These are phyloP conservation scores for Apiospora marii DNA, from an alignment of 2,329 filamentous ascomycete genomes.

Conservation along the genomic window DNA sequence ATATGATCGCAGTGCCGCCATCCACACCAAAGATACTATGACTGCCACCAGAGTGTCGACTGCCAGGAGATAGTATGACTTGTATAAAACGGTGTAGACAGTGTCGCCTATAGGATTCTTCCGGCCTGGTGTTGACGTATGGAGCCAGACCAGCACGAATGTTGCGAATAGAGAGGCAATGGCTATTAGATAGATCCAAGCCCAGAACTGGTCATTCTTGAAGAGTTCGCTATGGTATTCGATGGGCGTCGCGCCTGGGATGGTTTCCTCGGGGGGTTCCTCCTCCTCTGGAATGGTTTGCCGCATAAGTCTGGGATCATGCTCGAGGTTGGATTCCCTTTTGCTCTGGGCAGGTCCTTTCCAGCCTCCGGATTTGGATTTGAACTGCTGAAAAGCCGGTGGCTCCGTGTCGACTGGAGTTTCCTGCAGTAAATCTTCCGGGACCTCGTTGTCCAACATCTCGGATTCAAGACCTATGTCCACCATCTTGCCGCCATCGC, in stretches of 20 bases:
- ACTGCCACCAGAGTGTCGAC: slow-evolving; percentile 92
- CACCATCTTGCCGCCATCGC: slow-evolving; percentile 74
- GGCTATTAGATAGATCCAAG: slow-evolving; percentile 86
- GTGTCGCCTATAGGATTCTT: slow-evolving; percentile 86
- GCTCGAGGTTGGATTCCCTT: slow-evolving; percentile 54
- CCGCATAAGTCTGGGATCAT: slow-evolving; percentile 54
- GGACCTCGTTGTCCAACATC: slow-evolving; percentile 65
- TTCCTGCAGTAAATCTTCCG: slow-evolving; percentile 66
- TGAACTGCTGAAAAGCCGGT: slow-evolving; percentile 70
- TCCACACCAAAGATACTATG: slow-evolving; percentile 87
- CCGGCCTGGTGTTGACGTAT: slow-evolving; percentile 75
- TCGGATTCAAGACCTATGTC: slow-evolving; percentile 84
- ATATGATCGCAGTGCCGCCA: slow-evolving; percentile 87
- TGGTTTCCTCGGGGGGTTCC: slow-evolving; percentile 44
- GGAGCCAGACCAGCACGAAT: slow-evolving; percentile 87
- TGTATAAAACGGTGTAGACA: slow-evolving; percentile 87
- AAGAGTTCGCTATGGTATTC: slow-evolving; percentile 73
- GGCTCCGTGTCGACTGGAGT: slow-evolving; percentile 60
- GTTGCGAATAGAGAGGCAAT: slow-evolving; percentile 86
- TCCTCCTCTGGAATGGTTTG: slow-evolving; percentile 49
- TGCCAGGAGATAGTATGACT: slow-evolving; percentile 87
- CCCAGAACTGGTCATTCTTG: slow-evolving; percentile 89
- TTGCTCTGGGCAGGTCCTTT: slow-evolving; percentile 48
- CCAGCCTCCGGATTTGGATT: slow-evolving; percentile 46
- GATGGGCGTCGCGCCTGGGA: slow-evolving; percentile 57